Evolutionary conservation across 2,329 filamentous ascomycete genomes (phyloP).

Genomic region (Aspergillus fischeri): DNA sequence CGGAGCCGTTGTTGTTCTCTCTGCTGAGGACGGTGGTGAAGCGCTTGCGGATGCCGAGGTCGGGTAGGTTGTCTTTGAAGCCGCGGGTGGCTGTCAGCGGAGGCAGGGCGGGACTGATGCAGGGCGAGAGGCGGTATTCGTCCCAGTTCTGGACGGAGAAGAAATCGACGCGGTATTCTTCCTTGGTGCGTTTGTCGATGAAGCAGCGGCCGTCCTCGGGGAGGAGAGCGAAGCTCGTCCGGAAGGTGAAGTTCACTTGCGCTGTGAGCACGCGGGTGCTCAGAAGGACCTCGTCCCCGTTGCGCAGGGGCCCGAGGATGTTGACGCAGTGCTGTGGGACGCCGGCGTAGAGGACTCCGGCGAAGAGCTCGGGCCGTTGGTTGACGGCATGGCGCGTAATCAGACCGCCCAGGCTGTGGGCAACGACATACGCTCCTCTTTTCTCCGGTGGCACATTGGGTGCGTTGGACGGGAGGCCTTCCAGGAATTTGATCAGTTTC

Average conservation of each 20-base stretch:
- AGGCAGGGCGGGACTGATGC: slow-evolving; percentile 64
- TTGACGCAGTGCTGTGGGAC: slow-evolving; percentile 84
- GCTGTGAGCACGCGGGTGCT: slow-evolving; percentile 87
- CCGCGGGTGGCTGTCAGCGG: slow-evolving; percentile 41
- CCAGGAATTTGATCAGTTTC: slow-evolving; percentile 68
- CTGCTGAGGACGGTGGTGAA: slow-evolving; percentile 30
- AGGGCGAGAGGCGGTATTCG: slow-evolving; percentile 72
- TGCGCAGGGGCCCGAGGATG: slow-evolving; percentile 81
- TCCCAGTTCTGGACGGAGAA: slow-evolving; percentile 77
- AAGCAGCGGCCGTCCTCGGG: slow-evolving; percentile 87
- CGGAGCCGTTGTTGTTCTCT: slow-evolving; percentile 10
- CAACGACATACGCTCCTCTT: slow-evolving; percentile 73
- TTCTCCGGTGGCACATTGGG: slow-evolving; percentile 49
- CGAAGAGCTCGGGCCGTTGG: slow-evolving; percentile 75
- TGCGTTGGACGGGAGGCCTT: slow-evolving; percentile 70
- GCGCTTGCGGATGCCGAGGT: slow-evolving; percentile 36
- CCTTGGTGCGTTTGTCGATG: slow-evolving; percentile 73
- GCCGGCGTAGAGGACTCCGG: slow-evolving; percentile 80
- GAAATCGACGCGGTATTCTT: slow-evolving; percentile 79
- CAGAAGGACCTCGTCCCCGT: slow-evolving; percentile 87
- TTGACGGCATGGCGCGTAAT: slow-evolving; percentile 89
- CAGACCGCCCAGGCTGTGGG: slow-evolving; percentile 79
- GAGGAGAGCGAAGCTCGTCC: slow-evolving; percentile 78
- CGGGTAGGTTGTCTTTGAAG: slow-evolving; percentile 29
- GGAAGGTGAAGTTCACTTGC: slow-evolving; percentile 86